Base-by-base conservation (phyloP, 2,329 filamentous ascomycete genomes). In the Fusarium scirpi region DNA sequence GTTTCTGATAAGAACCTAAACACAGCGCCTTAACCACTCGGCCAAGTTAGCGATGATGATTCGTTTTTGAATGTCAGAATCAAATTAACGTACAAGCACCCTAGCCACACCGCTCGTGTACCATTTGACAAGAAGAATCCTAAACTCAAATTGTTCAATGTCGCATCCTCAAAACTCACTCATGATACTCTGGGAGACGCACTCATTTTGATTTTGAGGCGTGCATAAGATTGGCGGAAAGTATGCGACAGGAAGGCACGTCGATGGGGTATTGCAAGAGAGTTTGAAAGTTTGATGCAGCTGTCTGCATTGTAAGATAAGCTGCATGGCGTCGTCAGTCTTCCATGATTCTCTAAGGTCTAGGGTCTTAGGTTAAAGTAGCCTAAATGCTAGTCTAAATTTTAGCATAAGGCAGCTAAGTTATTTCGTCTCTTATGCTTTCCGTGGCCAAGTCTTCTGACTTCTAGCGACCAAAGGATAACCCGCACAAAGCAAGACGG, bases 21-120 rank as follows among this genome's bases (percentile, higher is more conserved):
- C 68, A 71, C 68, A 71, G 68, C 68, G 68, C 68, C 68, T 71
- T 71, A 71, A 71, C 68, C 68, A 71, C 68, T 71, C 68, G 68
- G 68, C 68, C 68, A 71, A 71, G 68, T 71, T 71, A 70, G 68
- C 68, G 62, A 66, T 54, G 61, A 62, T 69, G 57, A 62, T 67
- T 67, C 51, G 9, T 44, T n/a, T 10, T 41, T 53, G 20, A 18
- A 5, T 32, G n/a, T 8, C 15, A 18, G 0, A 3, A 6, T 3
- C 16, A 15, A n/a, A 6, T 38, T 2, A 11, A 2, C 5, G 0
- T 0, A 0, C 13, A 53, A 41, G 47, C 5, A 43, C 11, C 8
- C n/a, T 20, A 3, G 6, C 0, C 0, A 2, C 0, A 11, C 2
- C 7, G 18, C 9, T 12, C 18, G 18, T 3, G 3, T 0, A n/a